Conservation (phyloP, 805 yeast species). For the Metschnikowia bowlesiae region DNA sequence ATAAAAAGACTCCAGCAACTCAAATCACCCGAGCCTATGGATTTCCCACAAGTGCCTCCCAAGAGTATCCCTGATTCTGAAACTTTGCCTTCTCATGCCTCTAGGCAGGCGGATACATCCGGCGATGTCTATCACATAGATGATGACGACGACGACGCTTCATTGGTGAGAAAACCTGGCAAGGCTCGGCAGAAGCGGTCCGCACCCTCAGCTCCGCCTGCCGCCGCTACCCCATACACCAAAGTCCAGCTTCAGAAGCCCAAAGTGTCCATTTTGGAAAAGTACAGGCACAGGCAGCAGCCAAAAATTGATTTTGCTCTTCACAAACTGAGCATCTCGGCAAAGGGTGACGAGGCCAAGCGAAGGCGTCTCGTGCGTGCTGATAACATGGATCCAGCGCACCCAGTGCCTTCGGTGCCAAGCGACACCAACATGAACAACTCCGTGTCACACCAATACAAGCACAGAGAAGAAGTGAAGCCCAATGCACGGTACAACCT, state of each 20-base stretch:
- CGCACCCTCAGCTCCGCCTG: slow-evolving; percentile 6
- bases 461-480: slow-evolving; percentile 6
- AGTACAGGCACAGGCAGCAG: slow-evolving; percentile 34
- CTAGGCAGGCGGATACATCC: neutral
- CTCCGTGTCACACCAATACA: neutral
- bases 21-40: neutral
- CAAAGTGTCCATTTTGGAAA: slow-evolving; percentile 40
- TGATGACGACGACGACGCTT: slow-evolving; percentile 32
- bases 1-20: neutral
- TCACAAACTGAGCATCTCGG: slow-evolving; percentile 16
- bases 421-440: slow-evolving; percentile 1
- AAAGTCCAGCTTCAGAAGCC: slow-evolving; percentile 39
- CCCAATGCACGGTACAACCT: slow-evolving; percentile 5
- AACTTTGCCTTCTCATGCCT: neutral
- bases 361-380: slow-evolving; percentile 37
- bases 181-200: slow-evolving; percentile 25
- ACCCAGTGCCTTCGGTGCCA: neutral
- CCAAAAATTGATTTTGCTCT: slow-evolving; percentile 27
- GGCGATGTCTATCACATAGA: neutral
- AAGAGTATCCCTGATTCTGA: neutral
- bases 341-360: slow-evolving; percentile 21
- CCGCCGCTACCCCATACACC: slow-evolving; percentile 21
- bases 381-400: slow-evolving; percentile 4
- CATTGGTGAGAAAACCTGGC: slow-evolving; percentile 33
- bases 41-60: neutral